These are phyloP conservation scores for Talaromyces rugulosus DNA, from an alignment of 2,329 filamentous ascomycete genomes.

Conservation along the genomic window DNA sequence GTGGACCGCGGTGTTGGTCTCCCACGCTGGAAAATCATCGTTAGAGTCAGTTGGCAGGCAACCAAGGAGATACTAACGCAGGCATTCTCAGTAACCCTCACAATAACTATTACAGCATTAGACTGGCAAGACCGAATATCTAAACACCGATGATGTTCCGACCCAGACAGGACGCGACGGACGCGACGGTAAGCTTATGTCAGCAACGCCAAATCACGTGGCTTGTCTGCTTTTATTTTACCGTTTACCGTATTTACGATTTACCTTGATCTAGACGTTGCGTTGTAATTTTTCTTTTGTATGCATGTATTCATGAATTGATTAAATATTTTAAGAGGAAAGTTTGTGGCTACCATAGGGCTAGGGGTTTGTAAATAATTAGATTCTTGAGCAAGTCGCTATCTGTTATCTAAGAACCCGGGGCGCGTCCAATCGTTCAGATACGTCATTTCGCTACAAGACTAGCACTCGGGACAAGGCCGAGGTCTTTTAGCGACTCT, in stretches of 20 bases:
- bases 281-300: neutral
- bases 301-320: neutral
- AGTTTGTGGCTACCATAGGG: neutral
- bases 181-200: constrained; percentile 19
- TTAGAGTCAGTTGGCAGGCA: constrained; percentile 6
- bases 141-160: neutral
- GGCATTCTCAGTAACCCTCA: constrained; percentile 35
- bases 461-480: constrained; percentile 84
- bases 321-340: neutral
- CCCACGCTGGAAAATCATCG: constrained; percentile 52
- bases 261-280: neutral
- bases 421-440: neutral
- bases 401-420: neutral
- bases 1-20: constrained; percentile 58
- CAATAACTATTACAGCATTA: neutral
- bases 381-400: neutral
- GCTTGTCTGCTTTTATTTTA: neutral
- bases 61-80: constrained; percentile 35
- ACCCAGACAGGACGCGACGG: constrained; percentile 11
- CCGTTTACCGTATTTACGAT: neutral
- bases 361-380: neutral
- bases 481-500: constrained; percentile 88
- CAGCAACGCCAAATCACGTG: constrained; percentile 15
- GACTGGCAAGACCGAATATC: neutral
- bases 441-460: constrained; percentile 62